Evolutionary conservation across 352 stramenopile genomes (phyloP), one percentile per base, ranked within the genome.

Genomic region (Blastocystis sp.): DNA sequence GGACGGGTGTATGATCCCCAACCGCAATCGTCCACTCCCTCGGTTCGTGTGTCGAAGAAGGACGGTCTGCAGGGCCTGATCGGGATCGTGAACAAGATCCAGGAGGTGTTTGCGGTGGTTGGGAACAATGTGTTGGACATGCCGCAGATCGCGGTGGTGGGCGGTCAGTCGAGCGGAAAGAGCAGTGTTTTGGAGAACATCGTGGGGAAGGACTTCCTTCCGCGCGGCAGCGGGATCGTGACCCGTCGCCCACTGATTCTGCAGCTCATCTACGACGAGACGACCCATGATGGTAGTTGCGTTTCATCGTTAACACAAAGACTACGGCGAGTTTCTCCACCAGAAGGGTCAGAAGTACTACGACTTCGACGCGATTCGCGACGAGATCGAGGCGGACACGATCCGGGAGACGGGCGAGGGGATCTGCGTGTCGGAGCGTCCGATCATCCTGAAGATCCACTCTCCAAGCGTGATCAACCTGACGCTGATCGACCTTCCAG

Each of bases 291-390:
- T 34, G 57, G 57, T 69, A 34, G n/a, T 18, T 40, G 8, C 9
- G 4, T 8, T 16, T 11, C 97, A 97, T 67, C 61, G 88, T 3
- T 63, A 0, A 84, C 88, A 81, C 11, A 89, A 94, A 24, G 95
- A 98, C 87, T 99, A 94, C 93, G 95, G 94, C 79, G 96, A 99
- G 89, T 99, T 99, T 87, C 89, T 98, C 49, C 96, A 99, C 88
- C 49, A 96, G 36, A 94, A 95, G 0, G 93, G 92, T 72, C 93
- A 96, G 86, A 88, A 89, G 54, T 98, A 98, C 89, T 92, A 92
- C 38, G 94, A 98, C 89, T 99, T 99, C 88, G 87, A 91, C 44
- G 91, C 97, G 87, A 98, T 99, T 87, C 92, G 57, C 29, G 57
- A 69, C 18, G 57, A 69, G 57, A 69, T 69, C 36, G 57, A 69